Base-by-base conservation (phyloP, 768 basidiomycete species). In the Amanita thiersii region DNA sequence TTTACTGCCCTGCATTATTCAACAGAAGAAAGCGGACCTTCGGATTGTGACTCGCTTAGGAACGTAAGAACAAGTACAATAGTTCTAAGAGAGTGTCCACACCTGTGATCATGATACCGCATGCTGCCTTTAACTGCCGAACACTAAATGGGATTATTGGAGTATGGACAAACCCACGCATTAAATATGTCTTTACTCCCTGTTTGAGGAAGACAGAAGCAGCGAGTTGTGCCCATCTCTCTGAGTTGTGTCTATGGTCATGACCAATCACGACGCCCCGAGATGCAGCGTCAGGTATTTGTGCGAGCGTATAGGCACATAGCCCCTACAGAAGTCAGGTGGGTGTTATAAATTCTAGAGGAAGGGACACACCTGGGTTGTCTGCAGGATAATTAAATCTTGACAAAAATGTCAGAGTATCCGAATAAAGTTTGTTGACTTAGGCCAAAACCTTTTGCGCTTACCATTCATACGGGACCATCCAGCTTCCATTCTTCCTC, bases 101-200 rank as follows among this genome's bases (percentile, higher is more conserved):
- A 80, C 85, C 87, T 49, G 90, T 93, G 37, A 93, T 84, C 90
- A 93, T 93, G 2, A 92, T 77, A 14, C 90, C 90, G 46, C 83
- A 82, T 1, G 82, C 80, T 2, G 89, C 87, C 8, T 64, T 64
- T 34, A 87, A 53, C 38, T 59, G 64, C 50, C 77, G 79, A 10
- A 90, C 71, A 19, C 75, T 72, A 56, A 89, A 92, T 0, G 90
- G 90, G 1, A 90, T 86, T 86, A 91, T 61, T 8, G 87, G 87
- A 0, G 90, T 92, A 51, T 87, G 87, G 1, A 86, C 84, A 1
- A 89, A 55, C 1, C 79, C 85, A 17, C 62, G 64, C 40, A 80
- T 70, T 8, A 87, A 65, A 56, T 83, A 83, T 2, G 81, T 82
- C 50, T 77, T 84, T 52, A 86, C 65, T 1, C 74, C 76, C 34